Conservation (phyloP, 345 rosid species). For the Sapria himalayana region DNA sequence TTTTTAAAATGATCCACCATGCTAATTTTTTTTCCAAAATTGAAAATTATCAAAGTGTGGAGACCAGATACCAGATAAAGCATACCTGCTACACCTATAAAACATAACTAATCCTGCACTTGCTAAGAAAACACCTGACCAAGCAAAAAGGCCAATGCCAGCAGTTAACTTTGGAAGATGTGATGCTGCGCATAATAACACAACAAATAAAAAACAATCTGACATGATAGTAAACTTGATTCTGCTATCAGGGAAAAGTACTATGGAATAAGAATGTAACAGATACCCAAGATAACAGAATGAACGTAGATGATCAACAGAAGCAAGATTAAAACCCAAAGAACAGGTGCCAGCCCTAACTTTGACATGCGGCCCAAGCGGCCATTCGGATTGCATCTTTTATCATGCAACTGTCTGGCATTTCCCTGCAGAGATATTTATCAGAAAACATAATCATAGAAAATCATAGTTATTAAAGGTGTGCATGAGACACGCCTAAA, state of each 20-base stretch:
- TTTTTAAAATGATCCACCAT: too few species aligned
- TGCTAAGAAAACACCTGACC: conserved; percentile 64
- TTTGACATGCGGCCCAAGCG: conserved; percentile 57
- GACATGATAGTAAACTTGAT: too few species aligned
- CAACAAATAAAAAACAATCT: not conserved
- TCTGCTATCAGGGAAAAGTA: conserved; percentile 10
- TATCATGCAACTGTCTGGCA: conserved; percentile 77
- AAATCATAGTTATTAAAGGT: too few species aligned
- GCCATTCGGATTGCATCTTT: conserved; percentile 50
- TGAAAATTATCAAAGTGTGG: too few species aligned
- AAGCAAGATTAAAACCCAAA: conserved; percentile 47
- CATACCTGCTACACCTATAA: conserved; percentile 88
- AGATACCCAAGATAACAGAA: conserved; percentile 56
- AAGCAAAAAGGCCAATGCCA: conserved; percentile 65
- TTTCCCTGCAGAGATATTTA: conserved; percentile 77
- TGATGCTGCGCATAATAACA: conserved; percentile 41
- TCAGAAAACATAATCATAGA: too few species aligned
- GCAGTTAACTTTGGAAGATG: conserved; percentile 55
- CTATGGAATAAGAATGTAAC: conserved; percentile 6
- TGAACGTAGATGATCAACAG: conserved; percentile 44
- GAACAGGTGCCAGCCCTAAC: conserved; percentile 72
- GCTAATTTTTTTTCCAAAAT: too few species aligned
- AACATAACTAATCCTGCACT: conserved; percentile 55
- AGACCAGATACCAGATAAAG: too few species aligned
- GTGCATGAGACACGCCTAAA: too few species aligned